Evolutionary conservation across 306 rosid species (phyloP).

Genomic region (Rosa lucieae): DNA sequence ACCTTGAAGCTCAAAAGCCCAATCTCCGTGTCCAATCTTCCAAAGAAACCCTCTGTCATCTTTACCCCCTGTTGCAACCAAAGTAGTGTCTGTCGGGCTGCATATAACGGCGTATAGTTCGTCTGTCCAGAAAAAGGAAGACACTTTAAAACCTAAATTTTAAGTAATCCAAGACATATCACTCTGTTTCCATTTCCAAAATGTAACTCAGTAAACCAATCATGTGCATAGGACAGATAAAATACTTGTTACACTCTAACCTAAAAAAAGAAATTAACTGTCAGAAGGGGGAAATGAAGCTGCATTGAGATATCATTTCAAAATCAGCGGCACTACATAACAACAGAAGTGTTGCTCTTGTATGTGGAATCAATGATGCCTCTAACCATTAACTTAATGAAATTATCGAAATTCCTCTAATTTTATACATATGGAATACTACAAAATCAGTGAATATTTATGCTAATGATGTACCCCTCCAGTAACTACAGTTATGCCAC

Average conservation of each 20-base stretch:
- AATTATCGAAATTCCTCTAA: not conserved
- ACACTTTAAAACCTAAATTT: not conserved
- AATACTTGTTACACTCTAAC: not conserved
- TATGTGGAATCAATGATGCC: not conserved
- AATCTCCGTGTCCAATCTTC: slow-evolving; percentile 78
- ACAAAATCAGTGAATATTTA: not conserved
- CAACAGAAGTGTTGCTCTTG: not conserved
- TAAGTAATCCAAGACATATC: not conserved
- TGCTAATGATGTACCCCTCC: not conserved
- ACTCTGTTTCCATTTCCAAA: not conserved
- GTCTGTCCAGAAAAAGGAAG: slow-evolving; percentile 38
- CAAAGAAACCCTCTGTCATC: slow-evolving; percentile 92
- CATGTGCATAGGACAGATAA: not conserved
- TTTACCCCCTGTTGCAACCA: slow-evolving; percentile 89
- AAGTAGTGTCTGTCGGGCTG: slow-evolving; percentile 62
- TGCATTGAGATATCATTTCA: not conserved
- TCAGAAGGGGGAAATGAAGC: not conserved
- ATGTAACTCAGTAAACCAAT: not conserved
- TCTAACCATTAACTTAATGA: not conserved
- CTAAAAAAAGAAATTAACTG: not conserved
- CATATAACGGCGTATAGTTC: slow-evolving; percentile 76
- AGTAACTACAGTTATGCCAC: not conserved
- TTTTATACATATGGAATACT: not conserved
- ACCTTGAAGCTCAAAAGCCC: slow-evolving; percentile 82
- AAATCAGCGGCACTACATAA: not conserved